Conservation (phyloP, 306 rosid species). For the Pyrus pyrifolia region DNA sequence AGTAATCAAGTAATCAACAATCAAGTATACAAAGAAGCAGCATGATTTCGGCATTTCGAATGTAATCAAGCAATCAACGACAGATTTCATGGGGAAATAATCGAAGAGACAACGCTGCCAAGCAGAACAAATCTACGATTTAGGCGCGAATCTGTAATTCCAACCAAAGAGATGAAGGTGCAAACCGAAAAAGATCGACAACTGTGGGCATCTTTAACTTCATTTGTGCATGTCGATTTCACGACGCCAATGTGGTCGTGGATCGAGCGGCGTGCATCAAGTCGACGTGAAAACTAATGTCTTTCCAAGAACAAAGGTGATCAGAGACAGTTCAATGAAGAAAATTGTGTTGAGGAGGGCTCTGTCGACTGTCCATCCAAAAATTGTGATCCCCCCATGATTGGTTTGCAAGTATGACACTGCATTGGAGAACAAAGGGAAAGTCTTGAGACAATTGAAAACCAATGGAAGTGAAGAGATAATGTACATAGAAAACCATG, state of each 20-base stretch:
- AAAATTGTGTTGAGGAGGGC: conserved; percentile 71
- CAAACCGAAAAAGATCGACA: not conserved
- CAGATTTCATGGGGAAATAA: not conserved
- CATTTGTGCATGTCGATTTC: not conserved
- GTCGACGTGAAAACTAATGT: conserved; percentile 33
- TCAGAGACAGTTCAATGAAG: conserved; percentile 55
- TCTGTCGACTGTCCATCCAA: conserved; percentile 80
- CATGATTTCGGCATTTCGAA: too few relatives aligned
- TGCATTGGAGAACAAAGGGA: conserved; percentile 30
- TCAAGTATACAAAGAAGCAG: not conserved
- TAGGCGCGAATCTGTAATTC: too few relatives aligned
- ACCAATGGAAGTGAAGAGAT: not conserved
- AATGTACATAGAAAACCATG: not conserved
- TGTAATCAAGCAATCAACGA: not conserved
- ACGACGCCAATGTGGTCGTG: not conserved
- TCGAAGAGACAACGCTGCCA: not conserved
- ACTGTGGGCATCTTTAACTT: not conserved
- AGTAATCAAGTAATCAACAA: not conserved
- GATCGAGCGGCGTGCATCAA: not conserved
- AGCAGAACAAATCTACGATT: not conserved
- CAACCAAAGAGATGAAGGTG: not conserved
- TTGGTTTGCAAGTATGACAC: conserved; percentile 76
- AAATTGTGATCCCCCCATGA: conserved; percentile 75
- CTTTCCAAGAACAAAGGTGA: conserved; percentile 68
- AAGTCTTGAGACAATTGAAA: not conserved